phyloP scores from a whole-genome alignment of 176 grass and related monocot species.

The Phoenix dactylifera region DNA sequence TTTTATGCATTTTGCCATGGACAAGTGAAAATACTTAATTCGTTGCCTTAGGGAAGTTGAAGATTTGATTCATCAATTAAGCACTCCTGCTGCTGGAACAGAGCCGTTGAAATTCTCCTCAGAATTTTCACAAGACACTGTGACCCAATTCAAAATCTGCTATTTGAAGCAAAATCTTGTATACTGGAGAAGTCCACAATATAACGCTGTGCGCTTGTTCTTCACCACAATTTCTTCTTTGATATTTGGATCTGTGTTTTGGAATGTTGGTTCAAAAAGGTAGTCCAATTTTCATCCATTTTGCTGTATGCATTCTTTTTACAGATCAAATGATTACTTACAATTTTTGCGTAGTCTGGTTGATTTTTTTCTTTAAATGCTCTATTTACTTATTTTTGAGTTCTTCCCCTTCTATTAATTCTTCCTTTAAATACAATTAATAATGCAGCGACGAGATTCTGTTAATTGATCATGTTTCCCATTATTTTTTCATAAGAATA shows the following conservation, averaged over 20 bases:
- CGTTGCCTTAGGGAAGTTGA: slow-evolving; percentile 32
- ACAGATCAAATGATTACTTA: no score
- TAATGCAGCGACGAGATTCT: no score
- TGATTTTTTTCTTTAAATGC: no score
- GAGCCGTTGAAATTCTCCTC: slow-evolving; percentile 45
- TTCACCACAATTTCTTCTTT: slow-evolving; percentile 42
- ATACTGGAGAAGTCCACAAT: slow-evolving; percentile 75
- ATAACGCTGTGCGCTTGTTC: slow-evolving; percentile 53
- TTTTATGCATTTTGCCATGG: no score
- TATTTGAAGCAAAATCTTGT: slow-evolving; percentile 50
- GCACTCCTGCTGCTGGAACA: slow-evolving; percentile 31
- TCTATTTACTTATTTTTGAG: no score
- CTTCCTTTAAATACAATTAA: no score
- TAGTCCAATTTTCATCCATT: slow-evolving; percentile 15
- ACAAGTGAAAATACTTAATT: background rate
- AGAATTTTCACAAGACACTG: slow-evolving; percentile 37
- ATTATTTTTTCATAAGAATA: no score
- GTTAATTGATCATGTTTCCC: no score
- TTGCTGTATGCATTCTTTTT: background rate
- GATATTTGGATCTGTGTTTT: slow-evolving; percentile 67
- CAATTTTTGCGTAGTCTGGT: no score
- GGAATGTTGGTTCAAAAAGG: slow-evolving; percentile 49
- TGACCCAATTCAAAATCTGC: slow-evolving; percentile 52
- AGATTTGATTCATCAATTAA: slow-evolving; percentile 37
- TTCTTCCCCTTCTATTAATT: no score